Base-by-base conservation (phyloP, 129 eudicot species). In the Rutidosis leptorrhynchoides region DNA sequence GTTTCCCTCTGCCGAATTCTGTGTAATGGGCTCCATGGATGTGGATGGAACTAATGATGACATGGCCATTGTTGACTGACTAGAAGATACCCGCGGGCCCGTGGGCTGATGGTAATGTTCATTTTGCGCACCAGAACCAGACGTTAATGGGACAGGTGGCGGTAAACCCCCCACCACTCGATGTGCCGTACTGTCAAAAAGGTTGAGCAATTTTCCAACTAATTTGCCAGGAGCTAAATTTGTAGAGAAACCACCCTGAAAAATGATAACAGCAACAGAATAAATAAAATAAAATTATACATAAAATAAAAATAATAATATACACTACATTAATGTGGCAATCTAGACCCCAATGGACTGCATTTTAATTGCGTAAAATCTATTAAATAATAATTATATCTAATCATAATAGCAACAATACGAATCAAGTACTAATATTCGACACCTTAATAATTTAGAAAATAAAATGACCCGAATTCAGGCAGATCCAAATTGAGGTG, bases 51-150 rank as follows among this genome's bases (percentile, higher is more conserved):
- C 69, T 67, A 93, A 77, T 60, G 99, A 84, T 1, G 96, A 80
- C 89, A 89, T 88, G 7, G 92, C 95, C 90, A 86, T 80, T 46
- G 96, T 84, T 60, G 99, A 93, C 61, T 93, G 99, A 74, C 92
- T 93, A 37, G 84, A 58, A 17, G 83, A 81, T 64, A 93, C 95
- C 57, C 94, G 84, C 2, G 95, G 79, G 1, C 83, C 85, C 11
- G 58, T 21, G 58, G 92, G 64, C 67, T 87, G 96, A 66, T 69
- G 67, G 74, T 74, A 32, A 65, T 79, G 71, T 24, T 82, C 95
- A 66, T 29, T 74, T 43, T 82, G 89, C 11, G 60, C 55, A 68
- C 57, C 33, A 46, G 82, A 70, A 42, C 66, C 77, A 15, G 87
- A 62, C 48, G 79, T 27, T 27, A 88, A 70, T 57, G 96, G 89